phyloP scores from a whole-genome alignment of 768 basidiomycete species.

The Mycena vulgaris region DNA sequence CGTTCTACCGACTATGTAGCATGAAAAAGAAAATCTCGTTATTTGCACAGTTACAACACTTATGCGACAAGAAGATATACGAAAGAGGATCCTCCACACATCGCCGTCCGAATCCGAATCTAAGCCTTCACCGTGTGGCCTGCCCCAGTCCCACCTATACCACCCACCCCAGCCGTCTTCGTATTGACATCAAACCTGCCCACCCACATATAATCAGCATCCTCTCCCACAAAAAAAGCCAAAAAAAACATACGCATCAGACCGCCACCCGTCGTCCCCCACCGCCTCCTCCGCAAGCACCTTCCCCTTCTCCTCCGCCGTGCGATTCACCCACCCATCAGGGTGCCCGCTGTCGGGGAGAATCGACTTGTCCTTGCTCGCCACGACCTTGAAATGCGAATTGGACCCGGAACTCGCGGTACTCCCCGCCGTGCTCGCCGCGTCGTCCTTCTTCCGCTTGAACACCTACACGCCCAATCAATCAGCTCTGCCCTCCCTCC shows the following conservation, averaged over 20 bases:
- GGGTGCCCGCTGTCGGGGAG: slow-evolving; percentile 76
- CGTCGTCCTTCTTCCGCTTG: slow-evolving; percentile 67
- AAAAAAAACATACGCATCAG: slow-evolving; percentile 54
- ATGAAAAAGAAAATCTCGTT: no score
- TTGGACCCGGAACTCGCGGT: slow-evolving; percentile 48
- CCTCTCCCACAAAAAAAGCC: no score
- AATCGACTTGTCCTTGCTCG: slow-evolving; percentile 78
- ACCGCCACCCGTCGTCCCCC: slow-evolving; percentile 57
- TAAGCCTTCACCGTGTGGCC: no score
- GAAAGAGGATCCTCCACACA: no score
- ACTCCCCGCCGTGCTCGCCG: slow-evolving; percentile 35
- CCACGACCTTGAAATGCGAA: slow-evolving; percentile 84
- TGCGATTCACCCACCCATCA: slow-evolving; percentile 79
- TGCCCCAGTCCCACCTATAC: no score
- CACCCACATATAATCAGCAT: no score
- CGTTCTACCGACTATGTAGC: no score
- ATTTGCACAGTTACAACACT: no score
- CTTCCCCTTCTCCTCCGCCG: slow-evolving; percentile 56
- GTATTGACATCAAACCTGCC: no score
- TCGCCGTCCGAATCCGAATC: no score
- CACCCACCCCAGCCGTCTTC: no score
- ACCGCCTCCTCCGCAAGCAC: slow-evolving; percentile 42
- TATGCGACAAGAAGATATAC: no score
- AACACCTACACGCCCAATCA: slow-evolving; percentile 60
- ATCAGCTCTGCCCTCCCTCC: not conserved